These are phyloP conservation scores for Babesia ovata DNA, from an alignment of 169 alveolate species.

Conservation along the genomic window DNA sequence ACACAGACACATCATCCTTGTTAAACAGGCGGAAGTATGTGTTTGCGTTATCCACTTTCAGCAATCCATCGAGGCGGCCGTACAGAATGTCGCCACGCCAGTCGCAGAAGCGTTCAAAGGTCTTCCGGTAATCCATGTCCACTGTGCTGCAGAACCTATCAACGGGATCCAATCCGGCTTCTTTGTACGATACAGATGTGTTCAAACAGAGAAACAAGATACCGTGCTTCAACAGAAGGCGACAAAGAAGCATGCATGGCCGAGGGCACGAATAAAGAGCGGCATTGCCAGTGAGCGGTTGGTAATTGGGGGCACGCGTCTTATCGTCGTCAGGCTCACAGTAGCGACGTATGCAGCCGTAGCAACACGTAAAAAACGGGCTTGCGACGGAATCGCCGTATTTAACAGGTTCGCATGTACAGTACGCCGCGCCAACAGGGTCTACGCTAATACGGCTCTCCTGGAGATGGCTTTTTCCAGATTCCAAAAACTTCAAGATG, in stretches of 20 bases:
- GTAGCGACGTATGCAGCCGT: conserved; percentile 25
- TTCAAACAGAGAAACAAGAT: conserved; percentile 37
- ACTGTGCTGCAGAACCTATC: background rate
- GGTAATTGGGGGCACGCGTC: background rate
- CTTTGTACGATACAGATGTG: conserved; percentile 10
- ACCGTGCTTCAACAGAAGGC: conserved; percentile 63
- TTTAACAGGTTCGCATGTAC: conserved; percentile 32
- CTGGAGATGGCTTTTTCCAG: conserved; percentile 16
- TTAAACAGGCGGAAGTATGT: conserved; percentile 17
- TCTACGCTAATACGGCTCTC: conserved; percentile 1
- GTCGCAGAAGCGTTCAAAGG: conserved; percentile 27
- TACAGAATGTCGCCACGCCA: conserved; percentile 25
- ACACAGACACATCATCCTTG: conserved; percentile 23
- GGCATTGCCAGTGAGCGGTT: background rate
- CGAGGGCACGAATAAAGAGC: background rate
- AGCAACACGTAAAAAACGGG: conserved; percentile 48
- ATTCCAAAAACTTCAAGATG: conserved; percentile 30
- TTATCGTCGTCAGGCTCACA: background rate
- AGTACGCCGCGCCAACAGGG: background rate
- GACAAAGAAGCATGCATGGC: conserved; percentile 46
- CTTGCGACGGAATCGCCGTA: conserved; percentile 18
- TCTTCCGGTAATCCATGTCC: background rate
- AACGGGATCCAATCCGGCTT: background rate
- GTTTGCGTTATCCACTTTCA: conserved; percentile 1
- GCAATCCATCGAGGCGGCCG: conserved; percentile 3